Percentiles rank a stretch among this genome's conserved stretches.
Evolutionary conservation across 1,284 basidiomycete genomes (phyloP).

Genomic region (Naganishia albida): DNA sequence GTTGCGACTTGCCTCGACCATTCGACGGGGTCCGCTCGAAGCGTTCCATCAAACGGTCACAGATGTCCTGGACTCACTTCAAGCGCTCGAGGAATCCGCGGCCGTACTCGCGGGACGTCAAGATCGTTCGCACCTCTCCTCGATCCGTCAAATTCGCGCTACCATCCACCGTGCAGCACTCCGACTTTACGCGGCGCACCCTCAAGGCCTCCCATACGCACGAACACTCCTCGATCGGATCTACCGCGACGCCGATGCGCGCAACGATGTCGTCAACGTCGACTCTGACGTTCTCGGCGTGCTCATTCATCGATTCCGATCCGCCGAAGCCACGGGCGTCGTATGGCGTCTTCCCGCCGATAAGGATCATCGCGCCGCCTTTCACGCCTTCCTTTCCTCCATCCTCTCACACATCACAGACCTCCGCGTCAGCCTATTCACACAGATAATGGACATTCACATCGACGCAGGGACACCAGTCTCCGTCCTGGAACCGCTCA

Average conservation of each 20-base stretch:
- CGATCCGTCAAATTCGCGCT: background rate
- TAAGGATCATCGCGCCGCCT: background rate
- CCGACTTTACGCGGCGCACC: background rate
- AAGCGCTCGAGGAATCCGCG: background rate
- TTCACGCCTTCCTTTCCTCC: conserved; percentile 3
- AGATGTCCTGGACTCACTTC: background rate
- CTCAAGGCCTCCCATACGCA: background rate
- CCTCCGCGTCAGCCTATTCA: conserved; percentile 6
- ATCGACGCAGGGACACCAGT: conserved; percentile 10
- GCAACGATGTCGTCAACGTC: background rate
- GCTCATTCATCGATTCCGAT: conserved; percentile 12
- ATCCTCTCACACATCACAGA: background rate
- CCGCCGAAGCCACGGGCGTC: background rate
- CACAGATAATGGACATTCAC: conserved; percentile 25
- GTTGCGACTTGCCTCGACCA: background rate
- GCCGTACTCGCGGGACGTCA: background rate
- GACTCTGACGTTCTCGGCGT: conserved; percentile 14
- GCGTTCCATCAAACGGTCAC: background rate
- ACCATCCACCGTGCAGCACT: background rate
- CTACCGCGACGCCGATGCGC: conserved; percentile 1
- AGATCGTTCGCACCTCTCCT: background rate
- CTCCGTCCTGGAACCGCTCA: background rate
- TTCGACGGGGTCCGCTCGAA: background rate
- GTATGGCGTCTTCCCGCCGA: background rate
- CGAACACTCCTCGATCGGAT: background rate